phyloP scores from a whole-genome alignment of 2,329 filamentous ascomycete species.

The Leptographium procerum region DNA sequence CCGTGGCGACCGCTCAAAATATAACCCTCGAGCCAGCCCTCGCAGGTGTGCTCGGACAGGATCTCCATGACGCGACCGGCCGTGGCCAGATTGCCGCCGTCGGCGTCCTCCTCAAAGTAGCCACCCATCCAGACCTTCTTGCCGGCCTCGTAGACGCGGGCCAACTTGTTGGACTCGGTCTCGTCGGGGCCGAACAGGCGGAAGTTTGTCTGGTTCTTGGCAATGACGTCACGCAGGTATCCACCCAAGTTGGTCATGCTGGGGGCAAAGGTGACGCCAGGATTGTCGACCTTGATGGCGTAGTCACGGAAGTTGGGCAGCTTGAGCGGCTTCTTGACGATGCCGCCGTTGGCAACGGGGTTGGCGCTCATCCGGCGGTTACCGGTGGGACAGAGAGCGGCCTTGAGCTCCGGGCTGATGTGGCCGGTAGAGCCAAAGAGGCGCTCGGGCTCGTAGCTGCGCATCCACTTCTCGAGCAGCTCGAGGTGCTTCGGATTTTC shows the following conservation, averaged over 20 bases:
- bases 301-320: conserved; percentile 63
- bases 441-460: conserved; percentile 61
- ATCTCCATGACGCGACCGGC: conserved; percentile 72
- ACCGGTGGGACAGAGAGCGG: conserved; percentile 52
- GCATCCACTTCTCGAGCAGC: conserved; percentile 66
- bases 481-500: conserved; percentile 55
- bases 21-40: conserved; percentile 75
- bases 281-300: conserved; percentile 47
- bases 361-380: conserved; percentile 66
- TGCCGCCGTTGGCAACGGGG: conserved; percentile 61
- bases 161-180: conserved; percentile 71
- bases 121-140: conserved; percentile 76
- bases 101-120: conserved; percentile 63
- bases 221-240: conserved; percentile 58
- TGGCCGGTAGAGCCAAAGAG: conserved; percentile 55
- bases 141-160: conserved; percentile 56
- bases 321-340: conserved; percentile 53
- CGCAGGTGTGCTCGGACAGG: conserved; percentile 68
- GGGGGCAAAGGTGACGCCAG: conserved; percentile 42
- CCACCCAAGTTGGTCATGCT: conserved; percentile 61
- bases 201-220: conserved; percentile 54
- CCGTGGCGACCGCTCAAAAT: conserved; percentile 64
- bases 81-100: conserved; percentile 61
- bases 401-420: conserved; percentile 50
- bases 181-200: conserved; percentile 71